Percentiles rank a stretch among this genome's conserved stretches.
These are phyloP conservation scores for Flaveria linearis DNA, from an alignment of 129 eudicot species.

Conservation along the genomic window DNA sequence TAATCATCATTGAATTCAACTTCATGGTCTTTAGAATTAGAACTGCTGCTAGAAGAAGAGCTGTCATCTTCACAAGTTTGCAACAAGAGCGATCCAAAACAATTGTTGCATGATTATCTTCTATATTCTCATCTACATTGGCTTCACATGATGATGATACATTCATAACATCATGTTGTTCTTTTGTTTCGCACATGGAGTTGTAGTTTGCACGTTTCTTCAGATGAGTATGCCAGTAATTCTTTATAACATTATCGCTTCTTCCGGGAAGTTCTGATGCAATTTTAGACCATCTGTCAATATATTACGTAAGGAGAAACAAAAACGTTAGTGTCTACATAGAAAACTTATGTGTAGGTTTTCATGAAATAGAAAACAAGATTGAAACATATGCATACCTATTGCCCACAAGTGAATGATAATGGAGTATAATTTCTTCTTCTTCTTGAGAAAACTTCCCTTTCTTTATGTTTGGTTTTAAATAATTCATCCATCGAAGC, in stretches of 20 bases:
- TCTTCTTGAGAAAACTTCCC: conserved; percentile 46
- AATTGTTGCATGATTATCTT: not conserved
- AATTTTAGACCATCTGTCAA: conserved; percentile 47
- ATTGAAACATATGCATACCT: conserved; percentile 24
- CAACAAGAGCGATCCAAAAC: not conserved
- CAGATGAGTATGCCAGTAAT: conserved; percentile 45
- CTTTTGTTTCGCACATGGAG: not conserved
- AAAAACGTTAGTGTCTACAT: not conserved
- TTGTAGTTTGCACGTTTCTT: conserved; percentile 32
- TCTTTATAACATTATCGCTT: conserved; percentile 49
- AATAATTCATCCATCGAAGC: conserved; percentile 52
- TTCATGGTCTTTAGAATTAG: not conserved
- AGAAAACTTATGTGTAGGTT: not conserved
- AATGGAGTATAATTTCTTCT: conserved; percentile 37
- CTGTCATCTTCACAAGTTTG: not conserved
- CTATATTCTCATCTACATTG: not conserved
- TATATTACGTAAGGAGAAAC: not conserved
- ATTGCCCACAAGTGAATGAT: conserved; percentile 34
- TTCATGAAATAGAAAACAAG: not conserved
- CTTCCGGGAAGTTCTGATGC: conserved; percentile 50
- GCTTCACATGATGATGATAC: not conserved
- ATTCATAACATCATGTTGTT: not conserved
- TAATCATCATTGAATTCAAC: not conserved
- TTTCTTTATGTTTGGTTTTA: conserved; percentile 41
- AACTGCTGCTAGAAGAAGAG: not conserved